Percentiles rank a stretch among this genome's conserved stretches.
Evolutionary conservation across 2,329 filamentous ascomycete genomes (phyloP).

Genomic region (Botrytis cinerea): DNA sequence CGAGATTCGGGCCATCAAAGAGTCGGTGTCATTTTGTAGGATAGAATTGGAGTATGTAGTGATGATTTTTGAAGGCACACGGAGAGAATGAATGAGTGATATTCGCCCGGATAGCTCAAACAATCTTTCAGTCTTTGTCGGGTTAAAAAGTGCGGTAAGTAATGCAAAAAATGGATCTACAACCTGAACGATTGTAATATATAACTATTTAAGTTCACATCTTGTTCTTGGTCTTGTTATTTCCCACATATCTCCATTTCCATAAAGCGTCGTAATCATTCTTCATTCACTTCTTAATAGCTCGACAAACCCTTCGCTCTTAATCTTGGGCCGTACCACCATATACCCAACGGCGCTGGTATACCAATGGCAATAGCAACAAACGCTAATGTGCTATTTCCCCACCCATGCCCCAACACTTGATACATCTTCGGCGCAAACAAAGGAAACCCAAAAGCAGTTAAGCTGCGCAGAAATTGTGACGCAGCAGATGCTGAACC

Average conservation of each 20-base stretch:
- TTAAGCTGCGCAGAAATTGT: constrained; percentile 31
- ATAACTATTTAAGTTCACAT: neutral
- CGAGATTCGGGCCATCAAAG: neutral
- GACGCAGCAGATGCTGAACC: constrained; percentile 45
- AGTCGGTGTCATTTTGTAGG: neutral
- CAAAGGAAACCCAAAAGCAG: constrained; percentile 42
- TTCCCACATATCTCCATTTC: neutral
- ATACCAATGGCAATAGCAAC: constrained; percentile 47
- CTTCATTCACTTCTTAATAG: constrained; percentile 20
- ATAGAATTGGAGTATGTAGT: neutral
- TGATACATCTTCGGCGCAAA: constrained; percentile 31
- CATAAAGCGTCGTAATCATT: neutral
- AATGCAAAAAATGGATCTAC: too few species aligned
- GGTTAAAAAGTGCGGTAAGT: neutral
- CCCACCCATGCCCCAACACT: constrained; percentile 49
- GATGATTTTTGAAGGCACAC: neutral
- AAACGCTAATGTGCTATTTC: constrained; percentile 42
- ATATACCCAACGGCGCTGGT: constrained; percentile 48
- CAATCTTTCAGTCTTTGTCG: neutral
- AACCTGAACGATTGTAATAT: neutral
- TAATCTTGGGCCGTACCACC: constrained; percentile 43
- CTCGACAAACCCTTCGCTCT: constrained; percentile 37
- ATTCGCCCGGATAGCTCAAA: neutral
- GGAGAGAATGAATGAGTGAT: neutral
- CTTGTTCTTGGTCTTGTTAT: neutral